phyloP scores from a whole-genome alignment of 768 basidiomycete genomes.

The Podaxis sp. region DNA sequence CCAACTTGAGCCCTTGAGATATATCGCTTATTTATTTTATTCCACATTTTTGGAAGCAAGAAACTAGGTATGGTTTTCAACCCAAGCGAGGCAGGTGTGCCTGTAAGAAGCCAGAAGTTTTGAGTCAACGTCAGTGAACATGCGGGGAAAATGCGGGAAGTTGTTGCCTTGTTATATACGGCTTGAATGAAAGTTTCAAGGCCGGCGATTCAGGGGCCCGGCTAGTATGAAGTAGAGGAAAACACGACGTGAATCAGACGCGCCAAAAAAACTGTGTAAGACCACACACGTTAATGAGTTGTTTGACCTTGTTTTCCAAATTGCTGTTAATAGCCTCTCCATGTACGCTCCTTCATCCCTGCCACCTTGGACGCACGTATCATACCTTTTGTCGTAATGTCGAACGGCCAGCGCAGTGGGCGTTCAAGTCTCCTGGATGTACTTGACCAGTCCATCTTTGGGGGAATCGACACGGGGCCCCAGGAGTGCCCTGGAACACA shows the following conservation, averaged over 20 bases:
- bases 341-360: not conserved
- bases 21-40: not conserved
- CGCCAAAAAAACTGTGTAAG: not conserved
- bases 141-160: no score
- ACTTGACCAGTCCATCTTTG: not conserved
- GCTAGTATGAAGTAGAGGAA: not conserved
- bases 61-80: not conserved
- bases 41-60: no score
- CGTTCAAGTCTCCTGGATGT: conserved; percentile 8
- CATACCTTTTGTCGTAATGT: not conserved
- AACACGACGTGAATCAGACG: not conserved
- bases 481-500: not conserved
- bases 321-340: not conserved
- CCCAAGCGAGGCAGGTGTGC: no score
- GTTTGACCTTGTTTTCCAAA: not conserved
- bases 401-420: not conserved
- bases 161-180: no score
- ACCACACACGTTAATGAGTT: not conserved
- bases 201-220: not conserved
- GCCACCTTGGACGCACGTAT: not conserved
- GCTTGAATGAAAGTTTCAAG: no score
- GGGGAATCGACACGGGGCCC: not conserved
- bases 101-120: no score
- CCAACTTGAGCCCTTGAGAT: not conserved
- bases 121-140: no score